Evolutionary conservation across 257 asterid species (phyloP), one percentile per base, ranked within the genome.

Genomic region (Paulownia fortunei): DNA sequence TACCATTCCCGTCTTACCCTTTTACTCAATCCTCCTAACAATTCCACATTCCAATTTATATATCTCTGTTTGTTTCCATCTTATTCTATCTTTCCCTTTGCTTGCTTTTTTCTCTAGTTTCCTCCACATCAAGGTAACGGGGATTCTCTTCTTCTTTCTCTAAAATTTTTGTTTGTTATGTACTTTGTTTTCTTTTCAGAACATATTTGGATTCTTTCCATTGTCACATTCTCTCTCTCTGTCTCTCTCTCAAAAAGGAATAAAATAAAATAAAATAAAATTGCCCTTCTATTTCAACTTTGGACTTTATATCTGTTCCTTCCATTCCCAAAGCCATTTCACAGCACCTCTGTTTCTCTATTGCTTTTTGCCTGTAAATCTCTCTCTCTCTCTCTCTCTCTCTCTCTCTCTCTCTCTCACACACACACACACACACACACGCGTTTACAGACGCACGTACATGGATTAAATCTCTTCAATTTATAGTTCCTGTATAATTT

Each of bases 81-180:
- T 51, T 56, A 24, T 63, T 74, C 68, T 56, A 42, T 72, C 74
- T 80, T 41, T 42, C 65, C 81, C 73, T 75, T 83, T 80, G 82
- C 89, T 85, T 84, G 82, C 87, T 79, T n/a, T n/a, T n/a, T n/a
- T 79, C 88, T 82, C 74, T 76, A 58, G 78, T 88, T 84, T 86
- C 87, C 92, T 86, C 89, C 79, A 60, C 79, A 77, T 73, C 80
- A 84, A 89, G 95, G 92, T 89, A 88, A 84, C 80, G 8, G 30
- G 73, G 82, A 90, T 89, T 80, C 89, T 79, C 79, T 84, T 41
- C 69, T 54, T 62, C n/a, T 74, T 79, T 76, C 24, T n/a, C 51
- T 10, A 3, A 26, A 8, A 15, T 51, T 39, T 39, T 51, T 8
- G 6, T 23, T 58, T 10, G 0, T 21, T 5, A 0, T 18, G 1